Conservation (phyloP, 2,329 filamentous ascomycete species). For the Cercospora sesami region DNA sequence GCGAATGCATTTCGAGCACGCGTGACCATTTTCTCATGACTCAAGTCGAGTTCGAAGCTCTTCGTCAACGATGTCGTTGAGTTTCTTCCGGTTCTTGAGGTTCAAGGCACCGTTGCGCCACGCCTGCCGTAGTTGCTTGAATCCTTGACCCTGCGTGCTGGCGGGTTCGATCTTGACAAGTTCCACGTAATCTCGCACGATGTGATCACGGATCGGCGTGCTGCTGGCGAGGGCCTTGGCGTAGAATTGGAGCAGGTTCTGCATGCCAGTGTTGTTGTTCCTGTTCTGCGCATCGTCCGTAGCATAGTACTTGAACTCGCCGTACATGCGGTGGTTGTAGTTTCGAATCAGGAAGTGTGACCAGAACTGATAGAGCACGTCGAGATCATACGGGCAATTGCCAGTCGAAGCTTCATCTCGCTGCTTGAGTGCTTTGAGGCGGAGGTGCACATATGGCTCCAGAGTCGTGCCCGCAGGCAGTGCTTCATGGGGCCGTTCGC, state of each 20-base stretch:
- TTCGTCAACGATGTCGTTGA: conserved; percentile 54
- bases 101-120: conserved; percentile 58
- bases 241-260: conserved; percentile 66
- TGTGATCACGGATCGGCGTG: conserved; percentile 52
- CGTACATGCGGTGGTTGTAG: conserved; percentile 74
- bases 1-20: neutral
- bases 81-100: conserved; percentile 58
- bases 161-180: conserved; percentile 53
- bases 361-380: conserved; percentile 73
- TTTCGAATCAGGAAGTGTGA: conserved; percentile 69
- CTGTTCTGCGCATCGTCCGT: conserved; percentile 61
- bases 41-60: conserved; percentile 56
- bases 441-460: conserved; percentile 53
- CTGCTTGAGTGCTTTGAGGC: conserved; percentile 52
- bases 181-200: conserved; percentile 58
- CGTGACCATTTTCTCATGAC: conserved; percentile 9
- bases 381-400: conserved; percentile 58
- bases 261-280: conserved; percentile 58
- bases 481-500: conserved; percentile 45
- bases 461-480: conserved; percentile 48
- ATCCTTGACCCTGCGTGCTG: conserved; percentile 46
- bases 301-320: conserved; percentile 69
- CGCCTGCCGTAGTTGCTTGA: conserved; percentile 54
- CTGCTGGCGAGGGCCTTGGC: conserved; percentile 56
- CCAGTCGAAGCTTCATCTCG: conserved; percentile 48